Evolutionary conservation across 164 flowering plant species (phyloP).

Genomic region (Santalum album): DNA sequence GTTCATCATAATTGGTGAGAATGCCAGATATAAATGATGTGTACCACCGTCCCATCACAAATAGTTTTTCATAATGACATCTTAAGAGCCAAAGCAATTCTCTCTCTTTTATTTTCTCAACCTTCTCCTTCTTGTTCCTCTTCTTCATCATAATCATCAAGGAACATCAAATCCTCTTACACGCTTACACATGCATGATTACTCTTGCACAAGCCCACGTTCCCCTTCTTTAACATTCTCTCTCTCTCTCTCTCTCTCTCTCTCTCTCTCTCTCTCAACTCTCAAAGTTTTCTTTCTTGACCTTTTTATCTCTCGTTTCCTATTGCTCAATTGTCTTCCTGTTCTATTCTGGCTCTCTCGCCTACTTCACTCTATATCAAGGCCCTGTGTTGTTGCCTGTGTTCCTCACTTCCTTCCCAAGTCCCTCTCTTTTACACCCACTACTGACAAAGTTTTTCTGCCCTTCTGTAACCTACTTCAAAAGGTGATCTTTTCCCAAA

Average conservation of each 20-base stretch:
- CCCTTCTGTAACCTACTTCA: slow-evolving; percentile 12
- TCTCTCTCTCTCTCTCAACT: neutral
- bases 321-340: neutral
- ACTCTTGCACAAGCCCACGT: too few relatives aligned
- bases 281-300: slow-evolving; percentile 4
- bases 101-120: too few relatives aligned
- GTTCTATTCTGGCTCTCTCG: neutral
- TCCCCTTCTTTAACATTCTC: too few relatives aligned
- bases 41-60: too few relatives aligned
- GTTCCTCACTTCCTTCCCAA: too few relatives aligned
- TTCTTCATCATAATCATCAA: slow-evolving; percentile 21
- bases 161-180: slow-evolving; percentile 47
- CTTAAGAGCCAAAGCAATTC: too few relatives aligned
- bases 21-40: too few relatives aligned
- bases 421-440: slow-evolving; percentile 5
- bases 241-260: slow-evolving; percentile 13
- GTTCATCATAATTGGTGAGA: too few relatives aligned
- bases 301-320: neutral
- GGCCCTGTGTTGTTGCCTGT: slow-evolving; percentile 10
- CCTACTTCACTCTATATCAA: slow-evolving; percentile 13
- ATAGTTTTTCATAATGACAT: too few relatives aligned
- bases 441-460: too few relatives aligned
- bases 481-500: slow-evolving; percentile 53
- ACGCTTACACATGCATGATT: slow-evolving; percentile 86
- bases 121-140: too few relatives aligned